A percentile compares a stretch with the other conserved stretches of the same genome.
These are phyloP conservation scores for Papiliotrema flavescens DNA, from an alignment of 1,284 basidiomycete genomes.

Conservation along the genomic window DNA sequence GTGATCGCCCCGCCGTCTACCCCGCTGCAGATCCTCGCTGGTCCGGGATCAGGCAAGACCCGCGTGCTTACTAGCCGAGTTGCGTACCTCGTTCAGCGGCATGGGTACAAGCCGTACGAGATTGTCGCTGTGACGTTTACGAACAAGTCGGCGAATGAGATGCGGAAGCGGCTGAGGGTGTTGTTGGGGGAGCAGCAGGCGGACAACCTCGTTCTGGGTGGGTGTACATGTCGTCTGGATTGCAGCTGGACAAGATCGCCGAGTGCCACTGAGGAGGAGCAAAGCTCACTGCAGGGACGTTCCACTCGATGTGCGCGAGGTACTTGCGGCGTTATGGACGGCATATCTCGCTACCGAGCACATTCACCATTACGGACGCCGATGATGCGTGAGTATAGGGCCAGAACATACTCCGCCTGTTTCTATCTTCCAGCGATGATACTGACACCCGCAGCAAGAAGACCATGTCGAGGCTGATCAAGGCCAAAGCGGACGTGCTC, in stretches of 20 bases:
- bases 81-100: conserved; percentile 65
- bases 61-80: conserved; percentile 76
- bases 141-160: conserved; percentile 87
- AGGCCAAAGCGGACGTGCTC: conserved; percentile 56
- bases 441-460: conserved; percentile 60
- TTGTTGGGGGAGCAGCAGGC: conserved; percentile 67
- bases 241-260: too few relatives aligned
- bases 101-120: conserved; percentile 57
- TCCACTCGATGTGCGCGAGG: conserved; percentile 72
- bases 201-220: conserved; percentile 59
- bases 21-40: conserved; percentile 77
- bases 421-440: too few relatives aligned
- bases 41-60: conserved; percentile 71
- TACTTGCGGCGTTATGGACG: conserved; percentile 66
- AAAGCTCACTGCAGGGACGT: conserved; percentile 59
- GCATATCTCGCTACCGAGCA: conserved; percentile 61
- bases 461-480: conserved; percentile 62
- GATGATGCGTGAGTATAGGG: conserved; percentile 65
- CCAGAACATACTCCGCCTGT: background rate
- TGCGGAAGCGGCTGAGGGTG: conserved; percentile 67
- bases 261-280: too few relatives aligned
- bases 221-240: too few relatives aligned
- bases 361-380: conserved; percentile 78
- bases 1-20: conserved; percentile 61
- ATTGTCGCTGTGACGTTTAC: conserved; percentile 81